Evolutionary conservation across 768 basidiomycete species (phyloP), one percentile per base, ranked within the genome.

Genomic region (Leccinum subgranulosum): DNA sequence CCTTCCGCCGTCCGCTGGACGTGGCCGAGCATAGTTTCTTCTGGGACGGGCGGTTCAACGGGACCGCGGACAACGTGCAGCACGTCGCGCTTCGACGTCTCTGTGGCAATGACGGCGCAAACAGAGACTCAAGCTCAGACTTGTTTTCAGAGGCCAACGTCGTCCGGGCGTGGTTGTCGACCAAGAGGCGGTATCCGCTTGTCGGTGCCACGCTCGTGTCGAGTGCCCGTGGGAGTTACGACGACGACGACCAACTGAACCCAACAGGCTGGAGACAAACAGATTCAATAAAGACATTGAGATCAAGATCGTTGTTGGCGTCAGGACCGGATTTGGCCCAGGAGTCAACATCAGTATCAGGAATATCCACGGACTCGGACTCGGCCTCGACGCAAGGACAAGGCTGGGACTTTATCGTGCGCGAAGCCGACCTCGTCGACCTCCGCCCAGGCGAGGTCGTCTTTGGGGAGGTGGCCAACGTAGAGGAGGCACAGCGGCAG

Each of bases 121-220:
- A 19, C 31, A 33, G 31, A 33, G 31, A 12, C 34, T 36, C 73
- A 12, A 29, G 64, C 56, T 55, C 58, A 57, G 25, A 54, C 69
- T 33, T 66, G 34, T 69, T 74, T 56, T 64, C 68, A 12, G 55
- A 66, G 6, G 61, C 62, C 11, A 82, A 78, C 56, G 62, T 85
- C 39, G 33, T 48, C 1, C 66, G 69, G 28, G 73, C 79, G 2
- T 86, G 83, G 83, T 28, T 69, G 21, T 64, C 74, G 11, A 66
- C 81, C 21, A 85, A 85, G 66, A 69, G 67, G 27, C 75, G 71
- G 33, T 83, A 73, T 58, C 84, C 84, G 2, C 71, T 86, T 4
- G 77, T 81, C 12, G 80, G 75, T 4, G 75, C 79, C 6, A 68
- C 56, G 5, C 60, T 83, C 23, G 23, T 3, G 45, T 2, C 23